A percentile compares a stretch with the other conserved stretches of the same genome.
Evolutionary conservation across 441 rosid genomes (phyloP).

Genomic region (Pelargonium cotyledonis): DNA sequence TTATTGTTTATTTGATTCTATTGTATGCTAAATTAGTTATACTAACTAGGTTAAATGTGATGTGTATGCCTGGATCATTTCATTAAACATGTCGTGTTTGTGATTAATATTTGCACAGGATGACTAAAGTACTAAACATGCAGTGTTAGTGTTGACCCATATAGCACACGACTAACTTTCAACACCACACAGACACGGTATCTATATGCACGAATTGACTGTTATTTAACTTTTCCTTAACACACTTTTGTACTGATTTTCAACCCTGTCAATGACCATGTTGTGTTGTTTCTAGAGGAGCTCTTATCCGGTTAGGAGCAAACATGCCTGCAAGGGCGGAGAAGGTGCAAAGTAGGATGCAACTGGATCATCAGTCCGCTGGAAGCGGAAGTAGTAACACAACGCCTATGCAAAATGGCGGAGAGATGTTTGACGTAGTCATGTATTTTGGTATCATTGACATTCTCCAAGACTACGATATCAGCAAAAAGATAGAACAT

Average conservation of each 20-base stretch:
- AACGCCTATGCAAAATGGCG: slow-evolving; percentile 24
- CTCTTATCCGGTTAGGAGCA: slow-evolving; percentile 9
- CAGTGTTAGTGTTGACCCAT: too few relatives aligned
- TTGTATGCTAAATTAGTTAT: too few relatives aligned
- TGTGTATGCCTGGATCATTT: too few relatives aligned
- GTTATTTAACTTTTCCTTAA: background rate
- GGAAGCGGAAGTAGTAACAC: slow-evolving; percentile 25
- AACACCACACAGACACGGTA: too few relatives aligned
- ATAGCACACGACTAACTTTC: too few relatives aligned
- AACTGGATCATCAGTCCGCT: slow-evolving; percentile 29
- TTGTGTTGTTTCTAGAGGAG: background rate
- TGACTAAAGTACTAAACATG: too few relatives aligned
- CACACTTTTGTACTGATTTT: background rate
- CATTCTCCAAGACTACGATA: slow-evolving; percentile 46
- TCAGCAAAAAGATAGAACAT: slow-evolving; percentile 40
- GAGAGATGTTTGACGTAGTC: slow-evolving; percentile 38
- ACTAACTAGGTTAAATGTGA: too few relatives aligned
- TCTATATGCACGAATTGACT: too few relatives aligned
- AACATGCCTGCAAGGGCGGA: slow-evolving; percentile 21
- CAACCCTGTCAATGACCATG: background rate
- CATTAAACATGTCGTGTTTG: too few relatives aligned
- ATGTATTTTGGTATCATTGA: slow-evolving; percentile 44
- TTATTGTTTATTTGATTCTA: too few relatives aligned
- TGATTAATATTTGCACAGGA: too few relatives aligned
- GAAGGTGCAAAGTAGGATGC: slow-evolving; percentile 26